Percentiles rank a stretch among this genome's conserved stretches.
These are phyloP conservation scores for Ruellia speciosa DNA, from an alignment of 305 asterid genomes.

Conservation along the genomic window DNA sequence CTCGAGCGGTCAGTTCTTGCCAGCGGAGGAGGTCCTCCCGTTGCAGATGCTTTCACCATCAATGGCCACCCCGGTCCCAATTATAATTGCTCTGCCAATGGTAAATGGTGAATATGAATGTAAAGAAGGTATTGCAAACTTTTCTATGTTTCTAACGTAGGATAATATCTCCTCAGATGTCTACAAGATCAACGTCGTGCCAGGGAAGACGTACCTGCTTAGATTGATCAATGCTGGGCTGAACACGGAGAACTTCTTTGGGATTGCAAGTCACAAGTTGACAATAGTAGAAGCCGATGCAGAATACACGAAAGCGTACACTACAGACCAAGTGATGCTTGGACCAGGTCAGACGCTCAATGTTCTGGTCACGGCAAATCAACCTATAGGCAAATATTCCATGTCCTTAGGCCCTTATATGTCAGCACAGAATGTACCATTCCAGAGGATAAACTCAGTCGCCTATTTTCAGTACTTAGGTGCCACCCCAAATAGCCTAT, in stretches of 20 bases:
- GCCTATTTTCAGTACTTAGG: slow-evolving; percentile 56
- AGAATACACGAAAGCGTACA: slow-evolving; percentile 52
- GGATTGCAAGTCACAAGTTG: slow-evolving; percentile 48
- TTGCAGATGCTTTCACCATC: slow-evolving; percentile 55
- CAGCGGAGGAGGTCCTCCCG: slow-evolving; percentile 48
- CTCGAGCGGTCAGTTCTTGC: slow-evolving; percentile 44
- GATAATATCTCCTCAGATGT: slow-evolving; percentile 32
- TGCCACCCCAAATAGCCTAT: slow-evolving; percentile 29
- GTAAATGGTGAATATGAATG: too few species aligned
- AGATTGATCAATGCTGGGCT: slow-evolving; percentile 53
- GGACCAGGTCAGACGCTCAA: slow-evolving; percentile 61
- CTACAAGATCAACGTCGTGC: slow-evolving; percentile 44
- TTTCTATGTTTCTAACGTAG: not conserved
- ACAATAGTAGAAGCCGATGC: slow-evolving; percentile 60
- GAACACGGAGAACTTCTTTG: slow-evolving; percentile 54
- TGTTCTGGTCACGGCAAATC: slow-evolving; percentile 56
- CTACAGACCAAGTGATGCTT: slow-evolving; percentile 46
- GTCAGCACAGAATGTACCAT: slow-evolving; percentile 49
- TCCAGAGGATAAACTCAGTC: slow-evolving; percentile 45
- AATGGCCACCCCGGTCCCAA: slow-evolving; percentile 72
- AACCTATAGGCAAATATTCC: slow-evolving; percentile 40
- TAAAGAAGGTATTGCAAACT: too few species aligned
- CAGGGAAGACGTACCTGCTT: slow-evolving; percentile 55
- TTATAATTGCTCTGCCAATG: slow-evolving; percentile 49
- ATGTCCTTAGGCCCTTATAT: slow-evolving; percentile 63